Evolutionary conservation across 345 rosid genomes (phyloP).

Genomic region (Aquilaria yunnanensis): DNA sequence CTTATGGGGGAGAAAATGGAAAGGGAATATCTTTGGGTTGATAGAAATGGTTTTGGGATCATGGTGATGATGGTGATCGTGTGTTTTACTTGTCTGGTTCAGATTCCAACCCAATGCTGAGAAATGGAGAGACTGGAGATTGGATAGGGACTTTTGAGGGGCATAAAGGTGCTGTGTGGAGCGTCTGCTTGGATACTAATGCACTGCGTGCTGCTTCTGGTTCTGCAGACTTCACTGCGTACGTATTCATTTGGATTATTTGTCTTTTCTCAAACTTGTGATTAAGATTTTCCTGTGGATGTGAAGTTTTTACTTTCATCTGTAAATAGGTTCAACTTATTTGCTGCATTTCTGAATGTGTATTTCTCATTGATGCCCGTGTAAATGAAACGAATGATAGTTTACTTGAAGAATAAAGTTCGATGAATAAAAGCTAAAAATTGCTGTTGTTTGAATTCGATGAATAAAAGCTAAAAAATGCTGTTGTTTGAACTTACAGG

Average conservation of each 20-base stretch:
- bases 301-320: no score
- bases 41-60: conserved; percentile 2
- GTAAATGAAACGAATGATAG: no score
- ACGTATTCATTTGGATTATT: conserved; percentile 17
- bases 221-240: conserved; percentile 99
- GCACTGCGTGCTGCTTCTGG: conserved; percentile 93
- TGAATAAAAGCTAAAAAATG: no score
- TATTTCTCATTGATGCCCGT: no score
- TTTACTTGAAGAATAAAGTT: no score
- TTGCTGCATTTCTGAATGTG: no score
- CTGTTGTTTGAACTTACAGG: conserved; percentile 26
- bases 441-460: no score
- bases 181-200: conserved; percentile 80
- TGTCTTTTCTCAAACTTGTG: no score
- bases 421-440: no score
- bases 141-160: conserved; percentile 99
- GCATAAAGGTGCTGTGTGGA: conserved; percentile 99
- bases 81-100: conserved; percentile 15
- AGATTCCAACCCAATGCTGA: conserved; percentile 97
- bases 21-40: neutral
- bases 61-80: neutral
- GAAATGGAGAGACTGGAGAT: conserved; percentile 99
- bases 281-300: no score
- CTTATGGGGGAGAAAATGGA: no score
- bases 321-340: no score